Evolutionary conservation across 73 alveolate genomes (phyloP).

Genomic region (Paramecium sexaurelia): DNA sequence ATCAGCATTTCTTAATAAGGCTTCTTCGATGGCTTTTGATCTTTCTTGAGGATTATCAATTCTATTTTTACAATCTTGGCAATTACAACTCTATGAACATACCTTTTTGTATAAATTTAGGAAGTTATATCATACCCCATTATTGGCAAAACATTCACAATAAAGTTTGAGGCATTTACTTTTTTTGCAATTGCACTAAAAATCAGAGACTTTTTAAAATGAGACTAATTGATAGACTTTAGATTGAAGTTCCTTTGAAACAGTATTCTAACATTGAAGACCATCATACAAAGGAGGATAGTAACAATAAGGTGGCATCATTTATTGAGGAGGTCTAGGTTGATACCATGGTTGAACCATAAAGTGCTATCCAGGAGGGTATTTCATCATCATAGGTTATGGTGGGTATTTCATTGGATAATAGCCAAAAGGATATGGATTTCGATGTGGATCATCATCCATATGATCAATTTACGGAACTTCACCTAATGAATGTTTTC

Average conservation of each 20-base stretch:
- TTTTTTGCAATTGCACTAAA: slow-evolving; percentile 56
- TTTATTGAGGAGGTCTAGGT: background rate
- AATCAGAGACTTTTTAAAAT: background rate
- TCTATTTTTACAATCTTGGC: slow-evolving; percentile 61
- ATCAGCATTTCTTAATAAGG: slow-evolving; percentile 52
- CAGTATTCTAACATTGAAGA: slow-evolving; percentile 13
- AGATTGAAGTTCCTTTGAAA: slow-evolving; percentile 38
- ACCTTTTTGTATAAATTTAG: background rate
- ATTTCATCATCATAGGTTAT: background rate
- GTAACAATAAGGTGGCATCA: slow-evolving; percentile 3
- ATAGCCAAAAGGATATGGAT: background rate
- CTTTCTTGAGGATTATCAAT: slow-evolving; percentile 49
- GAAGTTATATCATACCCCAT: background rate
- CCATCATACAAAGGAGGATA: background rate
- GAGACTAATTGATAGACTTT: slow-evolving; percentile 32
- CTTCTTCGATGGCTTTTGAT: slow-evolving; percentile 57
- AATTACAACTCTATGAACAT: slow-evolving; percentile 59
- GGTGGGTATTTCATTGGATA: slow-evolving; percentile 18
- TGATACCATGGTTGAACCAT: slow-evolving; percentile 45
- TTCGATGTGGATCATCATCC: slow-evolving; percentile 11
- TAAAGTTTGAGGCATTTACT: slow-evolving; percentile 62
- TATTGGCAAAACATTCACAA: slow-evolving; percentile 66
- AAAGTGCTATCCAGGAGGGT: background rate
- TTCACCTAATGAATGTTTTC: slow-evolving; percentile 48
- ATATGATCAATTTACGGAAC: background rate